Base-by-base conservation (phyloP, 2,329 filamentous ascomycete species). In the Diaporthe capsici region DNA sequence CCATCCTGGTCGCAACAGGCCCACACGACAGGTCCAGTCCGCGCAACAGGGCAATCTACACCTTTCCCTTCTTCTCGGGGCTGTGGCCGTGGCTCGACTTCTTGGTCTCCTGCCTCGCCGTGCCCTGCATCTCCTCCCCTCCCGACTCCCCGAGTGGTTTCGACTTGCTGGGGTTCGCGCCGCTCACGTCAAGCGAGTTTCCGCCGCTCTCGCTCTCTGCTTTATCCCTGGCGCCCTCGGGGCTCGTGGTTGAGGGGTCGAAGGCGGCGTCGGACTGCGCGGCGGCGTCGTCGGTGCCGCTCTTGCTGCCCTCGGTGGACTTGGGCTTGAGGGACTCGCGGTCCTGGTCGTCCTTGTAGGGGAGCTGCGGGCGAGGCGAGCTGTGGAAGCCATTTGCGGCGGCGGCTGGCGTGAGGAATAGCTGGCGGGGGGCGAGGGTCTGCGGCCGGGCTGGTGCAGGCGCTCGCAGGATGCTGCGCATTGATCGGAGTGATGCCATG, bases 221-320 rank as follows among this genome's bases (percentile, higher is more conserved):
- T 42, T 83, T 79, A 8, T 84, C 78, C 79, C 86, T 89, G 84
- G 91, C 90, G 31, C 84, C 81, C 81, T 95, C 92, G 0, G 95
- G 95, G 28, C 88, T 85, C 37, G 94, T 96, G 82, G 90, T 90
- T 73, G 87, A 84, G 0, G 92, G 91, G 81, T 95, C 89, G 83
- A 94, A 97, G 1, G 95, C 93, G 0, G 92, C 89, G 57, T 92
- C 87, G 4, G 86, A 82, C 42, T 88, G 85, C 0, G 89, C 87
- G 17, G 85, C 84, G 58, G 90, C 87, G 61, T 92, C 87, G 79
- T 93, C 94, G 0, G 90, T 90, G 4, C 91, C 93, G 68, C 91
- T 92, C 81, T 93, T 91, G 75, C 91, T 90, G 84, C 92, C 91
- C 82, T 97, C 94, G 72, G 89, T 91, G 3, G 89, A 84, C 47